These are phyloP conservation scores for Colletotrichum tanaceti DNA, from an alignment of 2,329 filamentous ascomycete species.

Conservation along the genomic window DNA sequence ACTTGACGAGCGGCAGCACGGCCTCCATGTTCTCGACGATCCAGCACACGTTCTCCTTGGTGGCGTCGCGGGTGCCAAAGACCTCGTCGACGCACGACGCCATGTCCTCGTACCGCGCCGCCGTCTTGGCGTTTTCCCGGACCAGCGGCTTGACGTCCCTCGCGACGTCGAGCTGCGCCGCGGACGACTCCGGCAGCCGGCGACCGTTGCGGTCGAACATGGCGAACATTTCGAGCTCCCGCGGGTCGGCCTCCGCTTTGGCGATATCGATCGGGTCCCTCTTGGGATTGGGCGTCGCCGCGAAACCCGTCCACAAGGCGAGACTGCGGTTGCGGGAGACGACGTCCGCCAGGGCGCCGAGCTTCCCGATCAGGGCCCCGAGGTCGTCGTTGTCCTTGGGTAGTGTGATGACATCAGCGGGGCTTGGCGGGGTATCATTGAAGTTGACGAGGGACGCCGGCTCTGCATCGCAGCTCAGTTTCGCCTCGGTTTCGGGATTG, in stretches of 20 bases:
- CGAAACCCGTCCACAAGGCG: constrained; percentile 15
- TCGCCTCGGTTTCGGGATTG: neutral
- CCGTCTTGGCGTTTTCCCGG: constrained; percentile 4
- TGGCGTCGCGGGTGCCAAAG: constrained; percentile 7
- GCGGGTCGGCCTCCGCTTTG: neutral
- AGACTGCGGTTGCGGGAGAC: constrained; percentile 4
- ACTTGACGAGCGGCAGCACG: constrained; percentile 16
- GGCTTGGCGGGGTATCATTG: neutral
- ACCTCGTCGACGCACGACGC: constrained; percentile 19
- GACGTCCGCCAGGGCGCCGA: constrained; percentile 1
- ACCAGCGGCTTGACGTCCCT: constrained; percentile 7
- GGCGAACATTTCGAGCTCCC: constrained; percentile 1
- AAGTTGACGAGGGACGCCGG: neutral
- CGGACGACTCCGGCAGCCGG: neutral
- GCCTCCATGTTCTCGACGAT: constrained; percentile 7
- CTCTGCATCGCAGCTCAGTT: neutral
- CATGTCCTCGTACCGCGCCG: constrained; percentile 18
- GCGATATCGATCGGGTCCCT: constrained; percentile 11
- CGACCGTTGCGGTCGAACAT: constrained; percentile 1
- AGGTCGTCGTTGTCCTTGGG: constrained; percentile 1
- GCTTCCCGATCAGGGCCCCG: neutral
- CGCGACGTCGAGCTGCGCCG: constrained; percentile 2
- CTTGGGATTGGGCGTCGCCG: constrained; percentile 6
- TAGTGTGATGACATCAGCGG: neutral
- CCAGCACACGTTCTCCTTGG: constrained; percentile 17